Conservation (phyloP, 1,284 basidiomycete species). For the Sphagnurus paluster region DNA sequence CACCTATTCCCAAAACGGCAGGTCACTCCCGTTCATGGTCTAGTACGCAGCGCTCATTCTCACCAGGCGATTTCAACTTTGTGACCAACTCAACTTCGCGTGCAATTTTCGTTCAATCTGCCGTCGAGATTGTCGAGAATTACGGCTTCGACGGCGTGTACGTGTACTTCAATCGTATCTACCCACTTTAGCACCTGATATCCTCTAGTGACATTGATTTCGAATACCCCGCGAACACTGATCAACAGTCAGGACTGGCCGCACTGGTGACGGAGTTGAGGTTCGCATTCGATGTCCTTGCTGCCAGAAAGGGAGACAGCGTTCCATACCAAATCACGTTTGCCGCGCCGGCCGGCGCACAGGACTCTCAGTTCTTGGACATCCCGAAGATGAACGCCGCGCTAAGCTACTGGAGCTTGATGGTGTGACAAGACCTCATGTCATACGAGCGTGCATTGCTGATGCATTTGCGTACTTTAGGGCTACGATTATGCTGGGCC, state of each 20-base stretch:
- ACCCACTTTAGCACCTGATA: background rate
- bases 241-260: constrained; percentile 58
- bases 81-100: constrained; percentile 55
- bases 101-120: constrained; percentile 68
- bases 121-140: constrained; percentile 78
- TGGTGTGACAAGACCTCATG: constrained; percentile 51
- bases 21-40: too few relatives aligned
- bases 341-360: constrained; percentile 63
- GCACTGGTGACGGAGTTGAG: constrained; percentile 59
- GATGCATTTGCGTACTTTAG: constrained; percentile 38
- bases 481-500: constrained; percentile 79
- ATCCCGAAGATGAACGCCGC: constrained; percentile 74
- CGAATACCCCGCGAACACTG: constrained; percentile 56
- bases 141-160: constrained; percentile 88
- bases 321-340: constrained; percentile 60
- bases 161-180: constrained; percentile 25
- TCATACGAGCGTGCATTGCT: background rate
- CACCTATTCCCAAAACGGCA: constrained; percentile 66
- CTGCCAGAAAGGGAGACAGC: constrained; percentile 55
- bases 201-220: constrained; percentile 72
- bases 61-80: constrained; percentile 60
- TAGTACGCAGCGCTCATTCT: too few relatives aligned
- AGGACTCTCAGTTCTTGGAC: constrained; percentile 65
- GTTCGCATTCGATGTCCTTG: constrained; percentile 52
- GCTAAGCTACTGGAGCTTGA: constrained; percentile 88